A percentile compares a stretch with the other conserved stretches of the same genome.
phyloP scores from a whole-genome alignment of 345 rosid genomes.

The Brassica carinata region DNA sequence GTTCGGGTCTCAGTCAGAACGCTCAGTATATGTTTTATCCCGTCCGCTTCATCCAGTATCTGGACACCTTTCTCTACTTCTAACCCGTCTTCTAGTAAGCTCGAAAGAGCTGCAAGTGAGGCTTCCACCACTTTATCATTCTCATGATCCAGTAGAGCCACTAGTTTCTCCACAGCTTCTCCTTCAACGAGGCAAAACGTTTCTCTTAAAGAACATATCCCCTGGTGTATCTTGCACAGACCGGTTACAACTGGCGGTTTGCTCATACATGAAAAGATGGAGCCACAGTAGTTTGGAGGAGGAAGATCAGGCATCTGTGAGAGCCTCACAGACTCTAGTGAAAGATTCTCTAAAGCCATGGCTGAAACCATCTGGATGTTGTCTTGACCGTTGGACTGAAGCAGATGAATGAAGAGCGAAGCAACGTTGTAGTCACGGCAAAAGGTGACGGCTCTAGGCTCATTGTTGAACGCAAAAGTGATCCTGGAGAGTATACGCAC shows the following conservation, averaged over 20 bases:
- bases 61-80: slow-evolving; percentile 64
- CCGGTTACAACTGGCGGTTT: slow-evolving; percentile 43
- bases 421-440: slow-evolving; percentile 48
- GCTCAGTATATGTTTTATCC: slow-evolving; percentile 53
- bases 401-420: slow-evolving; percentile 66
- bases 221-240: background rate
- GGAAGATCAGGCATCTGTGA: slow-evolving; percentile 76
- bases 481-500: slow-evolving; percentile 47
- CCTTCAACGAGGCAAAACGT: background rate
- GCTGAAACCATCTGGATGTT: slow-evolving; percentile 88
- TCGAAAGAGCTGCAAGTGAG: slow-evolving; percentile 59
- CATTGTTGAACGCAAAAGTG: background rate
- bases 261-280: slow-evolving; percentile 78
- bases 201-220: background rate
- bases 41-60: slow-evolving; percentile 54
- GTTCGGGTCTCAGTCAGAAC: slow-evolving; percentile 54
- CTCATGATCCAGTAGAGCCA: slow-evolving; percentile 69
- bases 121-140: slow-evolving; percentile 78
- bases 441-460: background rate
- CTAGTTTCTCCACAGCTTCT: slow-evolving; percentile 51
- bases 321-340: slow-evolving; percentile 67
- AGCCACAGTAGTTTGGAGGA: slow-evolving; percentile 52
- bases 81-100: slow-evolving; percentile 56
- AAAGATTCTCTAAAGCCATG: slow-evolving; percentile 83
- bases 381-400: slow-evolving; percentile 79